phyloP scores from a whole-genome alignment of 164 flowering plant genomes.

The Tetracentron sinense region DNA sequence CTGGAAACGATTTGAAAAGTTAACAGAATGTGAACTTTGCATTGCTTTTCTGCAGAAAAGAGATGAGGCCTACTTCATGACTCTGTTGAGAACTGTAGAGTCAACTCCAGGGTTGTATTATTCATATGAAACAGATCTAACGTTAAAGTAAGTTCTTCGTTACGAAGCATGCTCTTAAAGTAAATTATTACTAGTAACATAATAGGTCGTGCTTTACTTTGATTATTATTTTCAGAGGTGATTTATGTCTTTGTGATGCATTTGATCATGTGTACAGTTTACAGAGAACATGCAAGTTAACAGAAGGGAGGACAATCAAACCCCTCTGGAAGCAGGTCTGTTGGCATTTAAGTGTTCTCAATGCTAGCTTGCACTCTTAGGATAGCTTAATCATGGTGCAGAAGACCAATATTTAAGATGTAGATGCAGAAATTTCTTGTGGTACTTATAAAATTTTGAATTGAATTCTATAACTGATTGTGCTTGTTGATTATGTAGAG shows the following conservation, averaged over 20 bases:
- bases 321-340: slow-evolving; percentile 95
- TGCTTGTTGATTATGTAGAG: background rate
- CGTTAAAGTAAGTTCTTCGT: slow-evolving; percentile 47
- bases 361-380: no score
- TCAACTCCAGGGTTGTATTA: slow-evolving; percentile 90
- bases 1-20: background rate
- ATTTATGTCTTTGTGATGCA: slow-evolving; percentile 14
- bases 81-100: slow-evolving; percentile 72
- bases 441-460: no score
- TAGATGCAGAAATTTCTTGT: background rate
- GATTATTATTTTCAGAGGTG: background rate
- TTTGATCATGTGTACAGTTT: slow-evolving; percentile 46
- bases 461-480: background rate
- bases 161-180: background rate
- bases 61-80: slow-evolving; percentile 89
- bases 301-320: slow-evolving; percentile 66
- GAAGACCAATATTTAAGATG: background rate
- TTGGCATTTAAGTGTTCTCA: slow-evolving; percentile 2
- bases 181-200: background rate
- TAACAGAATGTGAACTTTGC: background rate
- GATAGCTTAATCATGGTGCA: background rate
- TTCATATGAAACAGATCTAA: slow-evolving; percentile 87
- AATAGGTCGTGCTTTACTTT: background rate
- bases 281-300: slow-evolving; percentile 67
- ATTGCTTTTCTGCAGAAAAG: slow-evolving; percentile 52